These are phyloP conservation scores for Oryza officinalis DNA, from an alignment of 176 grass and related monocot genomes.

Conservation along the genomic window DNA sequence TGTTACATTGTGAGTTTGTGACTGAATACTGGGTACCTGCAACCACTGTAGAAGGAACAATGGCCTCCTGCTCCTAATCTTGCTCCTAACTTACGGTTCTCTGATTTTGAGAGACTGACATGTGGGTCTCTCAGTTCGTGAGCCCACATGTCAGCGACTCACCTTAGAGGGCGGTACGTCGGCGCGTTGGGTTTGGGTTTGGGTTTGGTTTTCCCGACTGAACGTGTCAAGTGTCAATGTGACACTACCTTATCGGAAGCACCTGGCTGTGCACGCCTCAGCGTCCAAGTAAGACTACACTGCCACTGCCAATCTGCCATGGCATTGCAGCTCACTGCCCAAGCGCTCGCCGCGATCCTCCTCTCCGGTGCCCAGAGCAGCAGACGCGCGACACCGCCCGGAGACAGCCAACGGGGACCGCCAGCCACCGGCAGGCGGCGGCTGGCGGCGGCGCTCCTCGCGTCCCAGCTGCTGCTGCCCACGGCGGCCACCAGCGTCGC, in stretches of 20 bases:
- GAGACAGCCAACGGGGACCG: background rate
- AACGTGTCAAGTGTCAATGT: background rate
- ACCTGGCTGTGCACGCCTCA: constrained; percentile 14
- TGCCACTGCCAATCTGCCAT: constrained; percentile 20
- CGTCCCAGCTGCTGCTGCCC: constrained; percentile 41
- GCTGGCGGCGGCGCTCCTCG: constrained; percentile 33
- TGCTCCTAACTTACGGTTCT: too few relatives aligned
- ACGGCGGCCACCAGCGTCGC: constrained; percentile 31
- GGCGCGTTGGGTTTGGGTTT: too few relatives aligned
- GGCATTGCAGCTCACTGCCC: constrained; percentile 45
- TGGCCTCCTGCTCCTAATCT: too few relatives aligned
- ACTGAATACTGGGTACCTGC: too few relatives aligned
- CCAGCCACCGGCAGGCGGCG: constrained; percentile 37
- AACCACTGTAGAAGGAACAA: too few relatives aligned
- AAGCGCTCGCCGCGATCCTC: constrained; percentile 19
- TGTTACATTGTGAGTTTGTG: background rate
- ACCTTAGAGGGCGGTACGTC: too few relatives aligned
- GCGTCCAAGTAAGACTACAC: background rate
- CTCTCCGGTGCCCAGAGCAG: constrained; percentile 13
- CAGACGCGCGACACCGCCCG: constrained; percentile 8
- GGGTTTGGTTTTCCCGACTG: background rate
- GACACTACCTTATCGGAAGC: constrained; percentile 47
- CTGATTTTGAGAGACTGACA: too few relatives aligned
- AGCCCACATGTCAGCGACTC: too few relatives aligned
- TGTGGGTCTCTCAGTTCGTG: too few relatives aligned